Base-by-base conservation (phyloP, 768 basidiomycete species). In the Leucocoprinus sp. region DNA sequence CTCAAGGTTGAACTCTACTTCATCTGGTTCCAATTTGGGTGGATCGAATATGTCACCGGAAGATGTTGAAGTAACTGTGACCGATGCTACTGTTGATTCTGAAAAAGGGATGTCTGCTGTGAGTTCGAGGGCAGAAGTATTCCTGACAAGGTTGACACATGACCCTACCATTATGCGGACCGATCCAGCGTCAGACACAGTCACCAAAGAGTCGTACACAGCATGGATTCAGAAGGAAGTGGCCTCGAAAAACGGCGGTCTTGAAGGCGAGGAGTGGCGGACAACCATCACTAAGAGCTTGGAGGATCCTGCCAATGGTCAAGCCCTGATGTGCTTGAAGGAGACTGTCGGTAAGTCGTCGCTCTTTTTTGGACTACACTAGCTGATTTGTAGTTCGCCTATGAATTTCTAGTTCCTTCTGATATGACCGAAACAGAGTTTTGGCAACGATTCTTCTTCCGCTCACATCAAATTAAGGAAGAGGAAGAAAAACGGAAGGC, bases 371-470 rank as follows among this genome's bases (percentile, higher is more conserved):
- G 35, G 33, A 7, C 21, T 35, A 34, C n/a, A 6, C 27, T n/a
- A 4, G 31, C 34, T 1, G 11, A 11, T 29, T 27, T 21, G 15
- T 4, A 15, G 1, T 21, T 38, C 19, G 12, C 29, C 50, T 28
- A 55, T 44, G 23, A 14, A n/a, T 12, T 26, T 29, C n/a, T 52
- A 92, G 90, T 90, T 2, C 87, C 89, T 1, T 69, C 74, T 8
- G 68, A 69, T 41, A 65, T 91, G 60, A 69, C 74, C 1, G 71
- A 72, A 41, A 74, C 78, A 36, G 67, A 67, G 11, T 96, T 93
- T 63, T 95, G 92, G 92, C 73, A 73, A 29, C 76, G 92, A 5
- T 95, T 88, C 65, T 93, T 92, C 67, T 96, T 93, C 76, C 76
- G 92, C 8, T 75, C 78, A 15, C 69, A 87, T 60, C 90, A 91